Base-by-base conservation (phyloP, 78 protist species). In the Dictyostelium intermedium region DNA sequence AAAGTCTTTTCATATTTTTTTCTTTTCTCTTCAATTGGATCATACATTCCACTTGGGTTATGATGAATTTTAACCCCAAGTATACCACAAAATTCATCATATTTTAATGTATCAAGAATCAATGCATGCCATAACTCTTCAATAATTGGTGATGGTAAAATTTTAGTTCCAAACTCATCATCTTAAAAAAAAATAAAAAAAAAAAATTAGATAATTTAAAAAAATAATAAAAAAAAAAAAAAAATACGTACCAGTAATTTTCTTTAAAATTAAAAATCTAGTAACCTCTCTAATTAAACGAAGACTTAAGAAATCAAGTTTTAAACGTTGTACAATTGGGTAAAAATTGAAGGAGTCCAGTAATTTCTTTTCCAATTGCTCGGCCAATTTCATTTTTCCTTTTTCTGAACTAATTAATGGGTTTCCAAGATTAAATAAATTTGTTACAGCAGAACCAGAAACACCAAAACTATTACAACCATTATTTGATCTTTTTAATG, bases 401-500 rank as follows among this genome's bases (percentile, higher is more conserved):
- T 63, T 63, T 63, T 63, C 73, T 63, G 27, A 27, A 25, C 34
- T 9, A 63, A n/a, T 63, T 25, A 25, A 3, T 7, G 34, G 34
- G 25, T 63, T 63, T 9, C 34, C 27, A 8, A 63, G 73, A 63
- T 63, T 63, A 63, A 25, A 63, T 63, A 63, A 63, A 23, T n/a
- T 27, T 25, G 73, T 27, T 16, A 11, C 35, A n/a, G 34, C 73
- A 63, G 32, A 63, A 23, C 34, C 73, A 20, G 73, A 13, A 14
- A n/a, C 70, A n/a, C 32, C 73, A 63, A 63, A 63, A 10, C 8
- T 63, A 25, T n/a, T 25, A n/a, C 73, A n/a, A 63, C 34, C 14
- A 63, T 63, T 63, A 63, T 63, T 63, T 63, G 73, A 63, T 63
- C 73, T 63, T 63, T 63, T 63, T 63, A 63, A 63, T 8, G 73